Base-by-base conservation (phyloP, 805 yeast genomes). In the Lipomyces anomalus region DNA sequence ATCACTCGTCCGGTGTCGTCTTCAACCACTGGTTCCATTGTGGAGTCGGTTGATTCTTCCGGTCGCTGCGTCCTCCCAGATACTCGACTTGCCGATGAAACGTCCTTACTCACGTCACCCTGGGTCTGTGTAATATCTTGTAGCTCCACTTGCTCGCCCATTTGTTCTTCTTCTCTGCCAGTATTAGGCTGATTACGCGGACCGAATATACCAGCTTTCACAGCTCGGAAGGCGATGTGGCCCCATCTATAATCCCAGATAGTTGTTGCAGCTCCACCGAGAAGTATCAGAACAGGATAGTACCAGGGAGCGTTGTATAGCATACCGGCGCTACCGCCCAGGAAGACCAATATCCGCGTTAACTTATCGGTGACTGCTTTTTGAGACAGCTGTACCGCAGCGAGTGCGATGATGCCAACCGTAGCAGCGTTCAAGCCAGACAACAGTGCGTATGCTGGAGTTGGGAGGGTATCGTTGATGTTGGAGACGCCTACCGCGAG, bases 401-500 rank as follows among this genome's bases (percentile, higher is more conserved):
- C 43, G 22, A 40, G 42, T 11, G 43, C 43, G 17, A 40, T 40
- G 18, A 40, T 30, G n/a, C 43, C 43, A 7, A 40, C 43, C n/a
- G 43, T 33, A 13, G 43, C 43, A 1, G 42, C 42, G n/a, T 40
- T 40, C 13, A 40, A 38, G 11, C 43, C 43, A 4, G 43, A 30
- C 6, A 40, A 29, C n/a, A 41, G 32, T 6, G 42, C 44, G 22
- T 33, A 41, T 11, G 26, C 44, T 11, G 22, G 21, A n/a, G 16
- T 38, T 11, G 44, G 44, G 6, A 41, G 38, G 1, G 26, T 23
- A 13, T 34, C 35, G 13, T 48, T 46, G 4, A 50, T 41, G 23
- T 50, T 44, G 16, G 46, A 43, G n/a, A 50, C 46, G n/a, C 52
- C 54, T n/a, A 47, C 32, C 4, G 52, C 54, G 1, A 50, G 36